These are phyloP conservation scores for Isoetes engelmannii DNA, from an alignment of 83 land plant genomes.

Conservation along the genomic window DNA sequence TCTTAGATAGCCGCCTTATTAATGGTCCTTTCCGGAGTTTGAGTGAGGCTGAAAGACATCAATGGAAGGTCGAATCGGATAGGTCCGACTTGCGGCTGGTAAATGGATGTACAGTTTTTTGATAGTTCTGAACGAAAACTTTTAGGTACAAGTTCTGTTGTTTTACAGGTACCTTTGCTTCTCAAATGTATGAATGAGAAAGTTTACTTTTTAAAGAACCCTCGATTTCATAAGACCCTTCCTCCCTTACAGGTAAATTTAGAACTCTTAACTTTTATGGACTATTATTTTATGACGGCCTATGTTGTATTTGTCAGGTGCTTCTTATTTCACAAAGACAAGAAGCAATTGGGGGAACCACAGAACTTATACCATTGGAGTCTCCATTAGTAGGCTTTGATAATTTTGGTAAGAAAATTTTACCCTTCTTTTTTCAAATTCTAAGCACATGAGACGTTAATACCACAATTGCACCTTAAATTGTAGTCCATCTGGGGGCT, in stretches of 20 bases:
- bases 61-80: conserved; percentile 5
- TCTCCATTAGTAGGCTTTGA: conserved; percentile 5
- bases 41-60: not conserved
- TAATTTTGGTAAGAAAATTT: not conserved
- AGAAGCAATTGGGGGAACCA: not conserved
- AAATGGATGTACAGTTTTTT: not conserved
- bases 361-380: conserved; percentile 8
- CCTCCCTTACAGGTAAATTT: not conserved
- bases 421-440: not conserved
- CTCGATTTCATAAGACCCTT: not conserved
- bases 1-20: not conserved
- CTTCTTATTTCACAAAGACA: not conserved
- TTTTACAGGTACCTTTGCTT: not conserved
- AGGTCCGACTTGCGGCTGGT: not conserved
- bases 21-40: not conserved
- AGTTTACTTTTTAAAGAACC: not conserved
- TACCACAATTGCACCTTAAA: too few species aligned
- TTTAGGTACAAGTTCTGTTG: not conserved
- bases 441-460: not conserved
- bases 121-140: not conserved
- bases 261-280: not conserved
- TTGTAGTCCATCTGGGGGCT: not conserved
- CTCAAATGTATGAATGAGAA: not conserved
- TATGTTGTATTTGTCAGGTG: not conserved
- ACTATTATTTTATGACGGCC: not conserved